Evolutionary conservation across 768 basidiomycete species (phyloP).

Genomic region (Leccinum olivaceopallidum): DNA sequence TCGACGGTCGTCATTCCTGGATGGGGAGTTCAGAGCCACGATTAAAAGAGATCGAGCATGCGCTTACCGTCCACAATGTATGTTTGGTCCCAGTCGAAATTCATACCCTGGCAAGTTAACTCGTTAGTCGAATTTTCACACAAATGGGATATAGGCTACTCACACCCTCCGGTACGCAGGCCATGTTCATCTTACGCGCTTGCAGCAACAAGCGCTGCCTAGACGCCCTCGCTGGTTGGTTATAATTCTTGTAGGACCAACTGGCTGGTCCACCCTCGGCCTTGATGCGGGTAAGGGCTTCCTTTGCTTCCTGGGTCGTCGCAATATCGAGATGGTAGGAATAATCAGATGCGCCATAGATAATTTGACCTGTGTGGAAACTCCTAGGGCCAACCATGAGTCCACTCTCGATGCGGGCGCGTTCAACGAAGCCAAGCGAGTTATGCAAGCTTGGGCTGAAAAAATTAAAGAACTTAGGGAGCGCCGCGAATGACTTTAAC

Average conservation of each 20-base stretch:
- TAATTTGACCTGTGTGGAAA: conserved; percentile 65
- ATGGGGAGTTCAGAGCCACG: not conserved
- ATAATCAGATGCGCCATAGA: conserved; percentile 47
- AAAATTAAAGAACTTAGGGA: not conserved
- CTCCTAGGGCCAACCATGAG: conserved; percentile 70
- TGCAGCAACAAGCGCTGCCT: conserved; percentile 64
- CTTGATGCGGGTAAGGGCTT: conserved; percentile 67
- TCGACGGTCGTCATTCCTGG: conserved; percentile 78
- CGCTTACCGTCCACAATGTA: conserved; percentile 74
- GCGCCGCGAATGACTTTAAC: not conserved
- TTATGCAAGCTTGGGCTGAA: conserved; percentile 64
- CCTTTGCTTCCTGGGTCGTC: conserved; percentile 59
- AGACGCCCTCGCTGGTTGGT: conserved; percentile 66
- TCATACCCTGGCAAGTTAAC: conserved; percentile 52
- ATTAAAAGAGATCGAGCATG: not conserved
- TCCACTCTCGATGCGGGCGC: conserved; percentile 67
- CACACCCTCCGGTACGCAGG: conserved; percentile 71
- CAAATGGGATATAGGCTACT: conserved; percentile 17
- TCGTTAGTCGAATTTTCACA: not conserved
- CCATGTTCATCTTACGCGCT: conserved; percentile 63
- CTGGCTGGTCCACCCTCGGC: conserved; percentile 69
- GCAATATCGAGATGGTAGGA: conserved; percentile 67
- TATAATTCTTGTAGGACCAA: conserved; percentile 81
- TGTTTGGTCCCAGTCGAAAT: conserved; percentile 75
- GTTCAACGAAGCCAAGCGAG: conserved; percentile 63